Conservation (phyloP, 2,329 filamentous ascomycete species). For the Monosporascus sp. region DNA sequence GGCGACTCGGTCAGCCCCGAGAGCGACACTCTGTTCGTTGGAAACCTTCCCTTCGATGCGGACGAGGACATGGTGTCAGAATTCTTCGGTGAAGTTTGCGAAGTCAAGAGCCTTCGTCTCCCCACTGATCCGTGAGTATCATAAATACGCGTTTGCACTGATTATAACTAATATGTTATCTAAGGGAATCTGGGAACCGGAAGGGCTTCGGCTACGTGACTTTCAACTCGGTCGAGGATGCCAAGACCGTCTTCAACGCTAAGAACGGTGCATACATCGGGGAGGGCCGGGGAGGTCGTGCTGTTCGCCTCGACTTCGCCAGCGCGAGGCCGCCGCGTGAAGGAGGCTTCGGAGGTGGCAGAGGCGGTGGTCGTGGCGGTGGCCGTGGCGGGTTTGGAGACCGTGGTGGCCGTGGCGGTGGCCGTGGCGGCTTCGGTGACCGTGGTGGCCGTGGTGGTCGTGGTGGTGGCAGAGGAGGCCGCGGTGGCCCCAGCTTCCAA, state of each 20-base stretch:
- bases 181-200: constrained; percentile 68
- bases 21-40: constrained; percentile 84
- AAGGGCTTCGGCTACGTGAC: constrained; percentile 94
- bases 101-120: constrained; percentile 74
- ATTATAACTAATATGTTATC: constrained; percentile 21
- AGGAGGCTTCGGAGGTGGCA: constrained; percentile 40
- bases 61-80: constrained; percentile 69
- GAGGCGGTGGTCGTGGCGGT: constrained; percentile 49
- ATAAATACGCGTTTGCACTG: not conserved
- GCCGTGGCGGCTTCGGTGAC: constrained; percentile 35
- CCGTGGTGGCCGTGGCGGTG: constrained; percentile 36
- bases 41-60: constrained; percentile 82
- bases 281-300: constrained; percentile 62
- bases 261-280: constrained; percentile 62
- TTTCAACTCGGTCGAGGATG: constrained; percentile 77
- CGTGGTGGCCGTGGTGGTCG: constrained; percentile 40
- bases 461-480: constrained; percentile 37
- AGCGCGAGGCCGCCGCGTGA: constrained; percentile 59
- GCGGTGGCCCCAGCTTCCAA: constrained; percentile 51
- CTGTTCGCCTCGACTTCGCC: constrained; percentile 79
- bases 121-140: constrained; percentile 70
- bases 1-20: constrained; percentile 76
- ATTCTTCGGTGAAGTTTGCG: constrained; percentile 66
- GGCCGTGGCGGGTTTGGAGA: constrained; percentile 48
- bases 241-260: constrained; percentile 65